Conservation (phyloP, 1,139 yeast genomes). For the Lodderomyces elongisporus region DNA sequence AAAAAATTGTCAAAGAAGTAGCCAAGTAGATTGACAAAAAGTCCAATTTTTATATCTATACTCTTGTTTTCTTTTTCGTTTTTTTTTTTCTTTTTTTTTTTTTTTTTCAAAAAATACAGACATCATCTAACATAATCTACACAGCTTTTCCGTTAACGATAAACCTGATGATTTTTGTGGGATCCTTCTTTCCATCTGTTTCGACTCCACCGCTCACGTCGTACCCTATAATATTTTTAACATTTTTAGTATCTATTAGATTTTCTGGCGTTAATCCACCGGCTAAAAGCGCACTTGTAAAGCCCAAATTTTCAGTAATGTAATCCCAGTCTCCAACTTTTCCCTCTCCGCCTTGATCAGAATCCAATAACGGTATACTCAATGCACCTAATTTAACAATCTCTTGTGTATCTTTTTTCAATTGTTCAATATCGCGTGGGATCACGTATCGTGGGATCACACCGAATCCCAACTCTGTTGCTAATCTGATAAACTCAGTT, state of each 20-base stretch:
- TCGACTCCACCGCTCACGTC: constrained; percentile 98
- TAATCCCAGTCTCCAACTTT: constrained; percentile 63
- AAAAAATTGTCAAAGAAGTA: too few species aligned
- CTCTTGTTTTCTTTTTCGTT: too few species aligned
- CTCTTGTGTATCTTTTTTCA: constrained; percentile 18
- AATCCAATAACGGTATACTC: constrained; percentile 66
- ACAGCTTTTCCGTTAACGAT: constrained; percentile 39
- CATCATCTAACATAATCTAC: neutral
- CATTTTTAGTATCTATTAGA: constrained; percentile 45
- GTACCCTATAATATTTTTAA: constrained; percentile 66
- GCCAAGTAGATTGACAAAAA: too few species aligned
- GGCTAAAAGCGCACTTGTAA: constrained; percentile 63
- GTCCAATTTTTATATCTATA: too few species aligned
- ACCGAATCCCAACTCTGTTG: constrained; percentile 36
- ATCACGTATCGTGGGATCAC: constrained; percentile 67
- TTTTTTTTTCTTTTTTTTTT: too few species aligned
- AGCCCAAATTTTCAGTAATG: constrained; percentile 22
- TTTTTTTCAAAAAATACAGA: neutral
- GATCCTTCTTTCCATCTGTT: constrained; percentile 61
- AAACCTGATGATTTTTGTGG: constrained; percentile 53
- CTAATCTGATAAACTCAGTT: constrained; percentile 37
- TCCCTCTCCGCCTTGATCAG: constrained; percentile 93
- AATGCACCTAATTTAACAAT: constrained; percentile 22
- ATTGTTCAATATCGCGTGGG: constrained; percentile 43
- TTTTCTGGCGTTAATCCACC: constrained; percentile 85